phyloP scores from a whole-genome alignment of 345 rosid genomes.

The Populus alba region DNA sequence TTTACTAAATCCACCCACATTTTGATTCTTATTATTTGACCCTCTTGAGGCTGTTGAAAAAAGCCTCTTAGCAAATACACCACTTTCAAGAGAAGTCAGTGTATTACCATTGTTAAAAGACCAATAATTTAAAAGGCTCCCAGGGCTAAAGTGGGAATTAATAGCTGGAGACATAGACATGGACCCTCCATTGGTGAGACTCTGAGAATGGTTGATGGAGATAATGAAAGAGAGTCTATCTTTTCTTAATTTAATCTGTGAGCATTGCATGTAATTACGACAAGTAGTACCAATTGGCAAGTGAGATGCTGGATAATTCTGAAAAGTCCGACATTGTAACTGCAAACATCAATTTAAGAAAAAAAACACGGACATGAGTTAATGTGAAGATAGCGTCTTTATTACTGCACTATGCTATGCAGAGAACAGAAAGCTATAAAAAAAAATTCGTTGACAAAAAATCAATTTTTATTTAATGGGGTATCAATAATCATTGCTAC shows the following conservation, averaged over 20 bases:
- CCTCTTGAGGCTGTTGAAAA: constrained; percentile 38
- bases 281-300: constrained; percentile 21
- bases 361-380: neutral
- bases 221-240: constrained; percentile 19
- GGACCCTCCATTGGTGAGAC: neutral
- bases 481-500: neutral
- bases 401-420: neutral
- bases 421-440: neutral
- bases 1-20: constrained; percentile 25
- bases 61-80: constrained; percentile 27
- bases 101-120: constrained; percentile 25
- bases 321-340: constrained; percentile 43
- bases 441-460: neutral
- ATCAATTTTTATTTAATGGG: neutral
- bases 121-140: constrained; percentile 21
- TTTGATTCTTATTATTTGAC: constrained; percentile 15
- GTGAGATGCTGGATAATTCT: constrained; percentile 20
- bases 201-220: constrained; percentile 3
- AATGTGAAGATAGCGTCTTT: neutral
- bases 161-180: constrained; percentile 12
- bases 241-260: constrained; percentile 31
- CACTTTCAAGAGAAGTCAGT: constrained; percentile 14
- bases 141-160: constrained; percentile 23
- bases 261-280: constrained; percentile 22
- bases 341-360: constrained; percentile 15